Percentiles rank a stretch among this genome's conserved stretches.
Conservation (phyloP, 257 asterid species). For the Nicotiana paniculata region DNA sequence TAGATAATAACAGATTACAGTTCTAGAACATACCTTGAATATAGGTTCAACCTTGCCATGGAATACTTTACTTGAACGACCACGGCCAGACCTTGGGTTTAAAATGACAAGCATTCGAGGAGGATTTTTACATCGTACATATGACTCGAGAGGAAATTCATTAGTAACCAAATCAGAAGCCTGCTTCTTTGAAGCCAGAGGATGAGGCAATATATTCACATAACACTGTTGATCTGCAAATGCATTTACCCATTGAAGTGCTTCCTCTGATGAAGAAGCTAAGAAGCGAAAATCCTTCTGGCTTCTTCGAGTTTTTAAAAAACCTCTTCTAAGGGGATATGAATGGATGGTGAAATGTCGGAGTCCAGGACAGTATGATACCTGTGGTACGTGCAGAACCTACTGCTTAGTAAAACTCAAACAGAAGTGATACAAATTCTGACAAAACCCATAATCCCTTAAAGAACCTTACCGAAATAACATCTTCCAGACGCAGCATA, state of each 20-base stretch:
- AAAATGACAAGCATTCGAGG: conserved; percentile 93
- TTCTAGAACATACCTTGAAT: conserved; percentile 57
- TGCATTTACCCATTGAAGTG: conserved; percentile 89
- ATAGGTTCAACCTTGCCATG: conserved; percentile 85
- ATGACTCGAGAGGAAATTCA: conserved; percentile 82
- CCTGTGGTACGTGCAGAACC: conserved; percentile 40
- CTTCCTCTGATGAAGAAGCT: conserved; percentile 77
- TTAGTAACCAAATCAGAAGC: conserved; percentile 50
- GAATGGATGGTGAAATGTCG: conserved; percentile 90
- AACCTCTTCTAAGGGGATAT: conserved; percentile 61
- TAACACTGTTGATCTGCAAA: conserved; percentile 97
- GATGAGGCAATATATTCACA: conserved; percentile 90
- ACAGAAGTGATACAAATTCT: conserved; percentile 11
- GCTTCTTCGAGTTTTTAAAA: conserved; percentile 56
- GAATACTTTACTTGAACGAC: conserved; percentile 93
- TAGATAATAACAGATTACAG: neutral
- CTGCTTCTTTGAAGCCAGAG: conserved; percentile 73
- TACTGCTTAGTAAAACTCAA: neutral
- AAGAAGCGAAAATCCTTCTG: conserved; percentile 81
- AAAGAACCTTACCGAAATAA: conserved; percentile 61
- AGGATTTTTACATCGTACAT: conserved; percentile 71
- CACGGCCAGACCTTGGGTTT: conserved; percentile 95
- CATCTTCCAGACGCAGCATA: conserved; percentile 63
- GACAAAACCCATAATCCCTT: conserved; percentile 6
- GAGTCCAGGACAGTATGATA: conserved; percentile 82